Conservation (phyloP, 2,329 filamentous ascomycete genomes). For the Zymoseptoria brevis region DNA sequence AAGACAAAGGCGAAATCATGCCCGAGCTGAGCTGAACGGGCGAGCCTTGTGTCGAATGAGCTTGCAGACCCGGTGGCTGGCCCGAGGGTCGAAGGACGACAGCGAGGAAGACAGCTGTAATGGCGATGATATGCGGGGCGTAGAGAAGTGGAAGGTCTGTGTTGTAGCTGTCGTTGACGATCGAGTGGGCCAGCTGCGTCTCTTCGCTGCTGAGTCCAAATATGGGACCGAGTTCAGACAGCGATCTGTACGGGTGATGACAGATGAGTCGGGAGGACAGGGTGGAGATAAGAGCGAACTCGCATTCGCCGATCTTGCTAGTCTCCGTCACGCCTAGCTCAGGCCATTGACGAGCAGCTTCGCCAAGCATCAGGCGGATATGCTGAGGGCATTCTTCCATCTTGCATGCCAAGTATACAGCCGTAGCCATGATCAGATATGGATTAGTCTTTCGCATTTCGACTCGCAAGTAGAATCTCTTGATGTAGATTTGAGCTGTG, state of each 20-base stretch:
- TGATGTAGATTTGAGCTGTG: constrained; percentile 89
- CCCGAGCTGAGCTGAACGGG: constrained; percentile 5
- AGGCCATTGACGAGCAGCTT: constrained; percentile 79
- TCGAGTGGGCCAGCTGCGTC: constrained; percentile 64
- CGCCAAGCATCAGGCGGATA: constrained; percentile 79
- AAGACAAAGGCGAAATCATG: constrained; percentile 21
- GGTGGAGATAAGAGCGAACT: constrained; percentile 86
- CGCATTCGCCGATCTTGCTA: constrained; percentile 82
- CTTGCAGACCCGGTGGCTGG: constrained; percentile 35
- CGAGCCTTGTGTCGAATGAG: constrained; percentile 28
- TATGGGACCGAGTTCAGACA: constrained; percentile 61
- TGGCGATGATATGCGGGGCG: constrained; percentile 78
- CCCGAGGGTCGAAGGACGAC: constrained; percentile 69
- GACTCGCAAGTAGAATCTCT: constrained; percentile 84
- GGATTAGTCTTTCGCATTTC: constrained; percentile 90
- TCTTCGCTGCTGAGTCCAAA: constrained; percentile 72
- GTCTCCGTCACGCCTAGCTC: constrained; percentile 69
- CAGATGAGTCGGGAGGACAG: constrained; percentile 84
- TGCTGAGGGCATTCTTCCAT: constrained; percentile 97
- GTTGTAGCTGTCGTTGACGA: constrained; percentile 88
- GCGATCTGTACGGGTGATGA: constrained; percentile 80
- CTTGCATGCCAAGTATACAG: constrained; percentile 91
- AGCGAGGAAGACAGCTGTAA: constrained; percentile 75
- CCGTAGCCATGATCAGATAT: constrained; percentile 85
- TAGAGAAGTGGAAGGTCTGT: constrained; percentile 83